phyloP scores from a whole-genome alignment of 306 rosid genomes.

The Vigna unguiculata region DNA sequence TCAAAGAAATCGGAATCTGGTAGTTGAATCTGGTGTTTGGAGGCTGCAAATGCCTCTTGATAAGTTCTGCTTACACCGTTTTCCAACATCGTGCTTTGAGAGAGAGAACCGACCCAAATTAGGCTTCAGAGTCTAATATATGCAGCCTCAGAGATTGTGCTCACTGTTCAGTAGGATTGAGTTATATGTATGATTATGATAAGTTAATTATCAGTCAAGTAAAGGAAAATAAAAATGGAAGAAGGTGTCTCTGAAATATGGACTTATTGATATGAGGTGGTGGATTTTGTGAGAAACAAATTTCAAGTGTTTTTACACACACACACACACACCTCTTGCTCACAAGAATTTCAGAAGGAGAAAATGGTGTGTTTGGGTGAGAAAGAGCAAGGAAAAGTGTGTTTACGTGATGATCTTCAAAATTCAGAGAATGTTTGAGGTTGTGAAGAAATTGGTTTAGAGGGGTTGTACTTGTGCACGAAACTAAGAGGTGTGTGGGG shows the following conservation, averaged over 20 bases:
- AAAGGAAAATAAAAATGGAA: neutral
- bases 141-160: conserved; percentile 15
- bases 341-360: no score
- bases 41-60: conserved; percentile 39
- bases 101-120: neutral
- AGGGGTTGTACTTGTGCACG: neutral
- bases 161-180: neutral
- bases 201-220: conserved; percentile 10
- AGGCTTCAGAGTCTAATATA: neutral
- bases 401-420: neutral
- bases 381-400: neutral
- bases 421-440: neutral
- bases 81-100: conserved; percentile 35
- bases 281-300: neutral
- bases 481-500: neutral
- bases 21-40: conserved; percentile 13
- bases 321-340: neutral
- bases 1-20: conserved; percentile 43
- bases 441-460: neutral
- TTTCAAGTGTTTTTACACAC: neutral
- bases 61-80: neutral
- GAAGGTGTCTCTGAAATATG: neutral
- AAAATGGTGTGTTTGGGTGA: neutral
- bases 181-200: neutral
- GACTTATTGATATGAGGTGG: neutral